Evolutionary conservation across 495 filamentous ascomycete genomes (phyloP), one percentile per base, ranked within the genome.

Genomic region (Penicilliopsis zonata): DNA sequence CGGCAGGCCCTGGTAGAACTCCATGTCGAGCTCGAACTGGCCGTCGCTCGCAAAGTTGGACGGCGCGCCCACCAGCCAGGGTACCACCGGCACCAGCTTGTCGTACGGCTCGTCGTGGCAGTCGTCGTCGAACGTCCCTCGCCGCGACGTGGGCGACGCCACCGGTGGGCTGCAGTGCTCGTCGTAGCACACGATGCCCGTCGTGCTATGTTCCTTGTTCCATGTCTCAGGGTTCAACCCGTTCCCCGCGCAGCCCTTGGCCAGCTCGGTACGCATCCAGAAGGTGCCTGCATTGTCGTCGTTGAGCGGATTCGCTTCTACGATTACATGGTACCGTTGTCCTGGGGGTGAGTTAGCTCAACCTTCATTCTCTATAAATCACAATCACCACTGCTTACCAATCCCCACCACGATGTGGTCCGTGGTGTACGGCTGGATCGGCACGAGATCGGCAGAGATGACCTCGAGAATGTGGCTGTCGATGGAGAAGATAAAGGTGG

Each of bases 381-480:
- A n/a, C n/a, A n/a, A n/a, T n/a, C n/a, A n/a, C n/a, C n/a, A n/a
- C n/a, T n/a, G n/a, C n/a, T n/a, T n/a, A 3, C 54, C 49, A 31
- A 46, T 36, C 13, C 21, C 31, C 7, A 45, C 37, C 25, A 27
- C 38, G 5, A 41, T 18, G 13, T 30, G 10, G 2, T 62, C 39
- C 2, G 61, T 60, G 1, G 37, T 54, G 40, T 59, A 73, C 0
- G 70, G 68, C 10, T 52, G 32, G 13, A 73, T 65, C 2, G 69
- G 67, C 18, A 75, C 69, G 20, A 71, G 56, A 35, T 73, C 67
- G 10, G 43, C 51, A 4, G 66, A 60, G 13, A 74, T 63, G 12
- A 74, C 63, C 4, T 42, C 55, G 36, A 74, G 36, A 15, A 44
- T 55, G 40, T 75, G 69, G 10, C 50, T 51, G 29, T 68, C 70